These are phyloP conservation scores for Phoma sp. DNA, from an alignment of 2,329 filamentous ascomycete genomes.

Conservation along the genomic window DNA sequence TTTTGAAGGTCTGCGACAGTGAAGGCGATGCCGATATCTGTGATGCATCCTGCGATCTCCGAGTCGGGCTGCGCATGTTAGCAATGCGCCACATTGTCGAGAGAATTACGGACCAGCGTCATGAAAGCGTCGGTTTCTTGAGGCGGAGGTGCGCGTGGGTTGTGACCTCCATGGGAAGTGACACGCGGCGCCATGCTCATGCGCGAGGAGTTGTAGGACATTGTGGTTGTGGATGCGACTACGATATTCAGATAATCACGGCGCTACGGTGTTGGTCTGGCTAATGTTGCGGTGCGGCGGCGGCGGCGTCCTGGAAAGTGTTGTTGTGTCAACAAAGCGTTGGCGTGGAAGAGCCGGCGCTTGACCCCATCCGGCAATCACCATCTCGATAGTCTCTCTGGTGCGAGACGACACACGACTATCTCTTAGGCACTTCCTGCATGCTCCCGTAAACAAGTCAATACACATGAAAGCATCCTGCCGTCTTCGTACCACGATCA, in stretches of 20 bases:
- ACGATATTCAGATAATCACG: not conserved
- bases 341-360: conserved; percentile 11
- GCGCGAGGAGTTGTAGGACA: conserved; percentile 57
- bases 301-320: conserved; percentile 9
- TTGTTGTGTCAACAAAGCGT: conserved; percentile 24
- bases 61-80: conserved; percentile 60
- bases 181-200: conserved; percentile 57
- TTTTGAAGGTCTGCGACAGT: conserved; percentile 86
- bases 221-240: conserved; percentile 27
- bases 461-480: too few relatives aligned
- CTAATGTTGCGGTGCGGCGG: conserved; percentile 1
- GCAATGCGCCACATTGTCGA: conserved; percentile 4
- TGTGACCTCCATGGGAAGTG: conserved; percentile 41
- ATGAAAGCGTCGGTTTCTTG: conserved; percentile 58
- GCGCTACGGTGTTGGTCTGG: conserved; percentile 1
- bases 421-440: too few relatives aligned
- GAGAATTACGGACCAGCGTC: conserved; percentile 51
- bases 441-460: too few relatives aligned
- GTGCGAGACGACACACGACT: too few relatives aligned
- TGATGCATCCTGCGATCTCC: conserved; percentile 96
- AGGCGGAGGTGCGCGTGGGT: conserved; percentile 48
- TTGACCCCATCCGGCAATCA: conserved; percentile 16
- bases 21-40: conserved; percentile 92
- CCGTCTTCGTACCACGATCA: too few relatives aligned
- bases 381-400: too few relatives aligned